Conservation (phyloP, 140 eudicot species). For the Flaveria floridana region DNA sequence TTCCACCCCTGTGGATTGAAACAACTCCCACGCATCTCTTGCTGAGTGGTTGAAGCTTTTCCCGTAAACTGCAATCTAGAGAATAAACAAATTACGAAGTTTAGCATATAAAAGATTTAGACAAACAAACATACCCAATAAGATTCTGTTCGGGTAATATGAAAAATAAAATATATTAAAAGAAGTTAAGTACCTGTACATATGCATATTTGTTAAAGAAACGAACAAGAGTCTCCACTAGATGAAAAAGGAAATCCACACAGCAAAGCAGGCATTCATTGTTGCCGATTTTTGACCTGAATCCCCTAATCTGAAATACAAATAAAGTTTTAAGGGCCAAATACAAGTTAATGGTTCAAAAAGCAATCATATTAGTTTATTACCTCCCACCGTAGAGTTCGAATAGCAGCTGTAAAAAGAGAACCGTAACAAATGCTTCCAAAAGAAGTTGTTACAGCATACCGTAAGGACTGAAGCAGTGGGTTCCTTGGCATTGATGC, state of each 20-base stretch:
- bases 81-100: background rate
- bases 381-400: constrained; percentile 96
- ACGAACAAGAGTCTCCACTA: constrained; percentile 93
- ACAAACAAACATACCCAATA: background rate
- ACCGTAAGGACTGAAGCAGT: constrained; percentile 57
- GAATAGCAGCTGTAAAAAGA: constrained; percentile 92
- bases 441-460: constrained; percentile 91
- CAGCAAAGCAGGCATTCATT: constrained; percentile 94
- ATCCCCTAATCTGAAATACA: constrained; percentile 75
- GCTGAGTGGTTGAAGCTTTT: constrained; percentile 96
- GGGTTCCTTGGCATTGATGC: constrained; percentile 80
- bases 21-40: constrained; percentile 97
- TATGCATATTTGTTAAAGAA: constrained; percentile 96
- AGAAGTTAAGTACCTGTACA: constrained; percentile 61
- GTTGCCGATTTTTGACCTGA: constrained; percentile 87
- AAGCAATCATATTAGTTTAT: background rate
- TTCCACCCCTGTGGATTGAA: constrained; percentile 96
- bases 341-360: background rate
- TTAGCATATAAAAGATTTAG: background rate
- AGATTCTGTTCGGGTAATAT: too few relatives aligned
- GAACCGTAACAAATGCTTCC: constrained; percentile 99
- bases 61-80: constrained; percentile 89
- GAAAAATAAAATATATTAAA: too few relatives aligned
- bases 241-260: constrained; percentile 86
- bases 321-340: background rate